A percentile compares a stretch with the other conserved stretches of the same genome.
phyloP scores from a whole-genome alignment of 805 yeast species.

The Wickerhamomyces mucosus region DNA sequence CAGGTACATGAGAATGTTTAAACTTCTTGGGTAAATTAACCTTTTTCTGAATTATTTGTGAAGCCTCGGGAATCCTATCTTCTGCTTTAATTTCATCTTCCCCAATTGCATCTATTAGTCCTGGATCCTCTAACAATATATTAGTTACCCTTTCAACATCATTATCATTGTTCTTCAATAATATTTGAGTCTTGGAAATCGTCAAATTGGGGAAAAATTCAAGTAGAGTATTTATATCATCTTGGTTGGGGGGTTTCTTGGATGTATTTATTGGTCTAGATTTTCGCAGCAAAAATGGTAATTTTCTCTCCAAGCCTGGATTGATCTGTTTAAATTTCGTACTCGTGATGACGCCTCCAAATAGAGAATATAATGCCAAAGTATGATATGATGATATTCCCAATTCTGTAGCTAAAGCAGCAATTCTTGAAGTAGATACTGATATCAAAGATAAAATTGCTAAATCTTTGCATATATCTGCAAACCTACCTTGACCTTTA shows the following conservation, averaged over 20 bases:
- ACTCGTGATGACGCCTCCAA: conserved; percentile 44
- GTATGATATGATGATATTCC: conserved; percentile 33
- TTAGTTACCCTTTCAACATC: conserved; percentile 52
- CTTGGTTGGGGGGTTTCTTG: conserved; percentile 16
- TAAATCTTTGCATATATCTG: conserved; percentile 35
- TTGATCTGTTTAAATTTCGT: conserved; percentile 33
- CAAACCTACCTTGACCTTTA: conserved; percentile 45
- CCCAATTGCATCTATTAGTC: neutral
- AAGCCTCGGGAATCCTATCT: conserved; percentile 9
- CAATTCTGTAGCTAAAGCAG: conserved; percentile 33
- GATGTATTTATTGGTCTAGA: conserved; percentile 1
- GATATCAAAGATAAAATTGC: conserved; percentile 40
- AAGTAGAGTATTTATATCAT: conserved; percentile 29
- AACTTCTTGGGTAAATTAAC: conserved; percentile 8
- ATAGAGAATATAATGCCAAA: conserved; percentile 41
- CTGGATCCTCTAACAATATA: conserved; percentile 55
- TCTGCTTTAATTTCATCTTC: conserved; percentile 7
- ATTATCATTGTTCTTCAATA: conserved; percentile 37
- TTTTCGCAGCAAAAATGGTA: conserved; percentile 32
- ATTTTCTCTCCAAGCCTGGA: conserved; percentile 43
- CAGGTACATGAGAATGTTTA: conserved; percentile 24
- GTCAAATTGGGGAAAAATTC: conserved; percentile 64
- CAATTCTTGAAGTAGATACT: conserved; percentile 8
- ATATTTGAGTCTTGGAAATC: conserved; percentile 32
- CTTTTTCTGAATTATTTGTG: conserved; percentile 11